phyloP scores from a whole-genome alignment of 345 rosid species.

The Turritis glabra region DNA sequence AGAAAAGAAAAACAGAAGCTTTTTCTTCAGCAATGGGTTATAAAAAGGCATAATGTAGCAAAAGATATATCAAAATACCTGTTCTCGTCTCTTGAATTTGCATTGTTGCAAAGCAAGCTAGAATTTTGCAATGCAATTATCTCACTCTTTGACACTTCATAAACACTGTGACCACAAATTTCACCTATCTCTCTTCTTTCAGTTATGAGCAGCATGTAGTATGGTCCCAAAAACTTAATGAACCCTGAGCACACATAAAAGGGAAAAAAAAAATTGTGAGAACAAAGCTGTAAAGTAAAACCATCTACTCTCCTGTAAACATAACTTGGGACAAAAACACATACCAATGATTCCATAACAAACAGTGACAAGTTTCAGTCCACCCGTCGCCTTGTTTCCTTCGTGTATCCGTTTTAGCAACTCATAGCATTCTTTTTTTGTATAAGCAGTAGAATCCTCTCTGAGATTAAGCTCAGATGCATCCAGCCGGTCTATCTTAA shows the following conservation, averaged over 20 bases:
- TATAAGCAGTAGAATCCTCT: slow-evolving; percentile 80
- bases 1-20: background rate
- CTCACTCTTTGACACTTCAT: slow-evolving; percentile 77
- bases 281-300: background rate
- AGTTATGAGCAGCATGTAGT: slow-evolving; percentile 93
- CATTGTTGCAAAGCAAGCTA: slow-evolving; percentile 43
- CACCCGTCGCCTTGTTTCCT: slow-evolving; percentile 92
- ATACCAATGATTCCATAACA: slow-evolving; percentile 95
- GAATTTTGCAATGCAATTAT: slow-evolving; percentile 80
- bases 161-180: slow-evolving; percentile 83
- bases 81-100: slow-evolving; percentile 68
- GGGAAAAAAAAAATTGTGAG: background rate
- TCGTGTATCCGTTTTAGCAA: slow-evolving; percentile 83
- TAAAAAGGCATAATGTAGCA: background rate
- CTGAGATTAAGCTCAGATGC: slow-evolving; percentile 70
- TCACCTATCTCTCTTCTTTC: slow-evolving; percentile 84
- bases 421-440: slow-evolving; percentile 71
- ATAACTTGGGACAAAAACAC: slow-evolving; percentile 29
- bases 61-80: slow-evolving; percentile 52
- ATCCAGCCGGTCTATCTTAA: slow-evolving; percentile 51
- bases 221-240: slow-evolving; percentile 92
- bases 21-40: background rate
- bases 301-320: background rate
- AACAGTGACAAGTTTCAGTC: slow-evolving; percentile 75
- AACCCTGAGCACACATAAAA: slow-evolving; percentile 58